These are phyloP conservation scores for Globisporangium lucens DNA, from an alignment of 352 stramenopile genomes.

Conservation along the genomic window DNA sequence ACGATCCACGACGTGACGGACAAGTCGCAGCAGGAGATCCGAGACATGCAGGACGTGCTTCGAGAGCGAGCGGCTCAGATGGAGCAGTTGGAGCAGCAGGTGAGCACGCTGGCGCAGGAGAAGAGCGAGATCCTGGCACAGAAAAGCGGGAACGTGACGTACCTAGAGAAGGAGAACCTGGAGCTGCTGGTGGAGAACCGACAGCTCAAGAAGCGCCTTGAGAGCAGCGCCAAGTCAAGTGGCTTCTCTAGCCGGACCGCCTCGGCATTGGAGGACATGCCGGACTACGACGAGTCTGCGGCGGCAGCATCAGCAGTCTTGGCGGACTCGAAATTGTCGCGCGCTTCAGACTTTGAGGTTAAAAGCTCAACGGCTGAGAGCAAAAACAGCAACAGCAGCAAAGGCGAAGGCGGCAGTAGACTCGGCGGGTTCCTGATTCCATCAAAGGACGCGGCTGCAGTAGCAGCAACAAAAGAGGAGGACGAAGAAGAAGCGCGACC, in stretches of 20 bases:
- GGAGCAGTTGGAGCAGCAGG: constrained; percentile 31
- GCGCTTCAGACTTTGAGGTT: not conserved
- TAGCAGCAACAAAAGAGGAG: constrained; percentile 19
- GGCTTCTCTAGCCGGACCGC: not conserved
- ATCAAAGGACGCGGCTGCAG: constrained; percentile 22
- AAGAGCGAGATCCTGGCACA: constrained; percentile 26
- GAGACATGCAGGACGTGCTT: constrained; percentile 43
- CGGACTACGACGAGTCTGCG: constrained; percentile 27
- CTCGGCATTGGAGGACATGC: constrained; percentile 13
- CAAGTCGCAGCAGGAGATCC: constrained; percentile 51
- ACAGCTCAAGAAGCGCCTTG: constrained; percentile 49
- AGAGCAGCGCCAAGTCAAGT: constrained; percentile 1
- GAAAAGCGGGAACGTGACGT: constrained; percentile 43
- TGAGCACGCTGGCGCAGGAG: constrained; percentile 28
- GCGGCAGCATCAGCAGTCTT: constrained; percentile 21
- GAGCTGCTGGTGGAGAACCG: constrained; percentile 61
- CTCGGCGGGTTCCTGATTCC: constrained; percentile 38
- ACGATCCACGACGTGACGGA: constrained; percentile 35
- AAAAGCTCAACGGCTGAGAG: constrained; percentile 1
- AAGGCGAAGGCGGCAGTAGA: not conserved
- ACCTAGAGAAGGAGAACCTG: constrained; percentile 67
- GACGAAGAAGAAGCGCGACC: constrained; percentile 34
- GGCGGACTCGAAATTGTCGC: not conserved
- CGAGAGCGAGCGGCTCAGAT: constrained; percentile 47
- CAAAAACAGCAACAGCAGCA: not conserved